These are phyloP conservation scores for Diutina catenulata DNA, from an alignment of 1,139 yeast species.

Conservation along the genomic window DNA sequence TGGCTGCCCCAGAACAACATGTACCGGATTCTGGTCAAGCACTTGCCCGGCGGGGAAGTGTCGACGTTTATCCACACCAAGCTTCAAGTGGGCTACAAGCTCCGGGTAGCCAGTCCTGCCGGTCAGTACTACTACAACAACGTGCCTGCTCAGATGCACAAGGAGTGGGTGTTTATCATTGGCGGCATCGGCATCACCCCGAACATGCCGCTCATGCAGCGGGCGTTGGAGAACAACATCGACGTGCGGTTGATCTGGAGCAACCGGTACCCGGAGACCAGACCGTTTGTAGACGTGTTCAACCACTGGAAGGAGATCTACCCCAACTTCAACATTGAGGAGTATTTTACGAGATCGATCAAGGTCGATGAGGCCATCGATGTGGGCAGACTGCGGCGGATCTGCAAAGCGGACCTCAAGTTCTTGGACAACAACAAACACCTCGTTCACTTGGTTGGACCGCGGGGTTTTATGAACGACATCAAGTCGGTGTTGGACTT, in stretches of 20 bases:
- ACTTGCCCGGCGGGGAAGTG: constrained; percentile 23
- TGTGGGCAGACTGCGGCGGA: background rate
- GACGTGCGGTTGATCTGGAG: constrained; percentile 21
- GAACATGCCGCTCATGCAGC: constrained; percentile 37
- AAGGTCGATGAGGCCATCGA: background rate
- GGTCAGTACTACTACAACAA: constrained; percentile 38
- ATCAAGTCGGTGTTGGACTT: background rate
- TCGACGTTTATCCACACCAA: constrained; percentile 40
- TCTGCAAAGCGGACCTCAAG: background rate
- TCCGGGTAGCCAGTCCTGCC: constrained; percentile 47
- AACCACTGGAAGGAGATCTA: constrained; percentile 11
- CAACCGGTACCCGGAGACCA: constrained; percentile 12
- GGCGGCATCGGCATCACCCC: constrained; percentile 71
- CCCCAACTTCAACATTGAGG: constrained; percentile 13
- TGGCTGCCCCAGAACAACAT: constrained; percentile 15
- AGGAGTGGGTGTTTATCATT: constrained; percentile 33
- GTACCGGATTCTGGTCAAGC: constrained; percentile 45
- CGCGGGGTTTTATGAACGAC: background rate
- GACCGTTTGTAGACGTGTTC: constrained; percentile 20
- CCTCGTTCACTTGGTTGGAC: background rate
- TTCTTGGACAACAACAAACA: background rate
- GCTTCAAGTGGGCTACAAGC: constrained; percentile 35
- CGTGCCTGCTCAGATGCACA: constrained; percentile 11
- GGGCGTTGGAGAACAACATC: constrained; percentile 18
- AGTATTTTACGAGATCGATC: constrained; percentile 13